phyloP scores from a whole-genome alignment of 306 rosid genomes.

The Cicer pinnatifidum region DNA sequence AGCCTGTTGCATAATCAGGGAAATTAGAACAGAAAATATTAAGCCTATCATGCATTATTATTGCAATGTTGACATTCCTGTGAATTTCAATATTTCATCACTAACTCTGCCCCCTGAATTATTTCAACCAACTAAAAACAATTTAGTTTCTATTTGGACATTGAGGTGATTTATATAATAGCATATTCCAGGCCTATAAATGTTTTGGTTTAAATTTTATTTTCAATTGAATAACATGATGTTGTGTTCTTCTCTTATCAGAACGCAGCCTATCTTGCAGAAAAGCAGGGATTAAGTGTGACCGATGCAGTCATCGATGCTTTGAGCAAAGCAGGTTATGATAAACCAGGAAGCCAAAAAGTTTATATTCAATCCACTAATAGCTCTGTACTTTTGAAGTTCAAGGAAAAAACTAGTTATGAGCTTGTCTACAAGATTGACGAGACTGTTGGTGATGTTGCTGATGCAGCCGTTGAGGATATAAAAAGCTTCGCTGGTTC shows the following conservation, averaged over 20 bases:
- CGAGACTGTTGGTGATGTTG: constrained; percentile 51
- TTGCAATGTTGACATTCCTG: neutral
- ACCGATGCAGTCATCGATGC: constrained; percentile 57
- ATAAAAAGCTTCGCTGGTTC: constrained; percentile 72
- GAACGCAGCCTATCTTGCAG: constrained; percentile 80
- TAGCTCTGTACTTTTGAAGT: constrained; percentile 67
- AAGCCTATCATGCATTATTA: neutral
- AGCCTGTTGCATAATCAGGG: neutral
- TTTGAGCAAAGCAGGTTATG: constrained; percentile 68
- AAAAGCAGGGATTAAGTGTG: constrained; percentile 53
- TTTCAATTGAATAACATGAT: constrained; percentile 24
- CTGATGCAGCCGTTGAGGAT: constrained; percentile 50
- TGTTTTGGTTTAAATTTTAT: neutral
- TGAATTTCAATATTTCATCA: constrained; percentile 18
- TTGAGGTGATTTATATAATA: too few relatives aligned
- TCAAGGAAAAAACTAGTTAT: constrained; percentile 59
- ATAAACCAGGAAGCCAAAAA: constrained; percentile 50
- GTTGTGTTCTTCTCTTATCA: constrained; percentile 48
- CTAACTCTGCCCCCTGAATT: neutral
- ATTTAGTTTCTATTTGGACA: neutral
- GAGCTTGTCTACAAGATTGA: constrained; percentile 74
- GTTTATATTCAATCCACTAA: constrained; percentile 77
- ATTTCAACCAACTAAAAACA: constrained; percentile 5
- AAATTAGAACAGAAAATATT: constrained; percentile 1
- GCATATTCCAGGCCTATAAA: neutral